A percentile compares a stretch with the other conserved stretches of the same genome.
Conservation (phyloP, 2,329 filamentous ascomycete genomes). For the Gnomoniopsis smithogilvyi region DNA sequence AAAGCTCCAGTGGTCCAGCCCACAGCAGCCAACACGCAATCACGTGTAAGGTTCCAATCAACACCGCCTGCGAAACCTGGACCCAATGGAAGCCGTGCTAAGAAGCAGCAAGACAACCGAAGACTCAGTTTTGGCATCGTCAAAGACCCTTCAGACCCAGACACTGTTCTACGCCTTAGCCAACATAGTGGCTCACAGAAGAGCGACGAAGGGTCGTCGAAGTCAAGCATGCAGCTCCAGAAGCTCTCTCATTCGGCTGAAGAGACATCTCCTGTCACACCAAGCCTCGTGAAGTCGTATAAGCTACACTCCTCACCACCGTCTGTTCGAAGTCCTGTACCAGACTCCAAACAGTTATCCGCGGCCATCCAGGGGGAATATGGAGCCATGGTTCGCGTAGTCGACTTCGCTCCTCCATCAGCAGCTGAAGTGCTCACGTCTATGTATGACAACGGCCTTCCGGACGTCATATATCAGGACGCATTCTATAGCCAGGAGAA, state of each 20-base stretch:
- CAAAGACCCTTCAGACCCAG: constrained; percentile 68
- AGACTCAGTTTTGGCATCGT: constrained; percentile 68
- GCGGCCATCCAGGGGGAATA: not conserved
- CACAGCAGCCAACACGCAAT: constrained; percentile 9
- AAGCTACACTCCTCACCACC: not conserved
- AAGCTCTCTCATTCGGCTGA: constrained; percentile 9
- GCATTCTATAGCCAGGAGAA: constrained; percentile 80
- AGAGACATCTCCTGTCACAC: constrained; percentile 2
- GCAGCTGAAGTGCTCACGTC: constrained; percentile 48
- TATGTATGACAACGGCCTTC: constrained; percentile 54
- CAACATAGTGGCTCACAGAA: constrained; percentile 59
- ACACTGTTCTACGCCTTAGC: constrained; percentile 62
- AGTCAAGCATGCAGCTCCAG: constrained; percentile 35
- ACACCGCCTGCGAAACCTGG: constrained; percentile 23
- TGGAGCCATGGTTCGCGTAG: constrained; percentile 25
- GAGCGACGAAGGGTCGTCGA: constrained; percentile 32
- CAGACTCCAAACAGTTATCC: not conserved
- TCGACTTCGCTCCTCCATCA: constrained; percentile 32
- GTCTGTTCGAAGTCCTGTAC: not conserved
- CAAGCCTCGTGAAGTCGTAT: not conserved
- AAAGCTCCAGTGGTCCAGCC: not conserved
- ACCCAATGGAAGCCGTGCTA: constrained; percentile 28
- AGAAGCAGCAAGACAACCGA: constrained; percentile 38
- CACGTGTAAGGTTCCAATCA: constrained; percentile 11
- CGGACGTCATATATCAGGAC: constrained; percentile 75